A percentile compares a stretch with the other conserved stretches of the same genome.
Evolutionary conservation across 2,329 filamentous ascomycete species (phyloP).

Genomic region (Berkeleyomyces basicola): DNA sequence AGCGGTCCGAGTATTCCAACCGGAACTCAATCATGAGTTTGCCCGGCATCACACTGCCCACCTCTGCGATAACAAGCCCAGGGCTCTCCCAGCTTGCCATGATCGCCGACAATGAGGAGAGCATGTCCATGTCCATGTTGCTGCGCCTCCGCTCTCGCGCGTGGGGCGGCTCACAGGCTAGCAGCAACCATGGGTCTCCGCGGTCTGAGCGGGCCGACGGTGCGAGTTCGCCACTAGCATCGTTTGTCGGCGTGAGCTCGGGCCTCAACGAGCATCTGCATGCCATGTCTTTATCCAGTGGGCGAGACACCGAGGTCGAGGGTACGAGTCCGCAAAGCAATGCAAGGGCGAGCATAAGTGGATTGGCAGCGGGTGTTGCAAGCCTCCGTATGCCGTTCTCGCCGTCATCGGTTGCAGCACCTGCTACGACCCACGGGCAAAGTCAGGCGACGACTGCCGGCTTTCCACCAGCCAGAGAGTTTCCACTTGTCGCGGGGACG

Average conservation of each 20-base stretch:
- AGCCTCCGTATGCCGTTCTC: not conserved
- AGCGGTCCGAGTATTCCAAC: slow-evolving; percentile 89
- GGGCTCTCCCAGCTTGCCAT: slow-evolving; percentile 62
- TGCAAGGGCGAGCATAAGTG: not conserved
- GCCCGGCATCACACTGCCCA: slow-evolving; percentile 30
- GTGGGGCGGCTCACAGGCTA: slow-evolving; percentile 68
- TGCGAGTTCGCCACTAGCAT: slow-evolving; percentile 24
- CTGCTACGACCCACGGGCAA: not conserved
- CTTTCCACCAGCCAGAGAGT: slow-evolving; percentile 1
- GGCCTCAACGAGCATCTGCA: slow-evolving; percentile 6
- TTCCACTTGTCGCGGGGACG: not conserved
- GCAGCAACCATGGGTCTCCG: slow-evolving; percentile 37
- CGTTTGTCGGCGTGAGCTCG: slow-evolving; percentile 8
- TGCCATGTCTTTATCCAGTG: not conserved
- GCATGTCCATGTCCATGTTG: slow-evolving; percentile 57
- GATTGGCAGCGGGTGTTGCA: not conserved
- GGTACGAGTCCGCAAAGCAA: not conserved
- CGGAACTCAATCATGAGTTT: slow-evolving; percentile 78
- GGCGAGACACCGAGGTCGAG: not conserved
- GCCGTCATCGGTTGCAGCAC: not conserved
- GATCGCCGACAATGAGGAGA: slow-evolving; percentile 38
- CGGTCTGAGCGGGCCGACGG: slow-evolving; percentile 33
- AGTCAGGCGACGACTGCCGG: not conserved
- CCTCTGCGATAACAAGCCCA: slow-evolving; percentile 42
- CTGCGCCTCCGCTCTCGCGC: slow-evolving; percentile 57